Evolutionary conservation across 2,329 filamentous ascomycete genomes (phyloP), one percentile per base, ranked within the genome.

Genomic region (Botrytis galanthina): DNA sequence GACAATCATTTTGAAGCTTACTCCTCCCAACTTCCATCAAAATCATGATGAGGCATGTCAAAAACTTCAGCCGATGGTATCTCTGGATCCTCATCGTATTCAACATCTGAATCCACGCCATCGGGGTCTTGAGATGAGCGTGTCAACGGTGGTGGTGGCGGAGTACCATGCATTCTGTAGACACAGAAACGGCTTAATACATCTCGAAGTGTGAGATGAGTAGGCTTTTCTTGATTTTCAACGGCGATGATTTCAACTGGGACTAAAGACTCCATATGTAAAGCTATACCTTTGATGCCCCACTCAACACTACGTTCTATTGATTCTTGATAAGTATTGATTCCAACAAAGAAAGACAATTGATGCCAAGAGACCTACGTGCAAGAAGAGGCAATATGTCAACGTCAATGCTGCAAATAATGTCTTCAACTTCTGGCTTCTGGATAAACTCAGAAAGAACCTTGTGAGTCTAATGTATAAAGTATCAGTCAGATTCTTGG

Each of bases 1-100:
- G 20, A 29, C 16, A 18, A 59, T n/a, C 29, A 26, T 54, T 12
- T 18, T 16, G 51, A 8, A 54, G 73, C 75, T 51, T 71, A 79
- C 78, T 78, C 74, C 39, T 81, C 78, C 80, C 80, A 81, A 37
- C 69, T 64, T 9, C 74, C 75, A 39, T 77, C 74, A 67, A 79
- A 81, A 22, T 73, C 72, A 2, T 48, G 32, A 67, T 80, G 75
- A 54, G 80, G 80, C 76, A 81, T 74, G 18, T 62, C 57, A 4
- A 73, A 77, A 20, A 78, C 72, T 42, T 80, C 78, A 42, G 76
- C 78, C 48, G 78, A 73, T 37, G 75, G 75, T 26, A 79, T 63
- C 16, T 74, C 67, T 35, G 70, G 70, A 44, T 72, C 51, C 6
- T 57, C 70, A 16, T 69, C 48, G 29, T 57, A 6, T 16, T 22